Base-by-base conservation (phyloP, 2,329 filamentous ascomycete genomes). In the Talaromyces sp. region DNA sequence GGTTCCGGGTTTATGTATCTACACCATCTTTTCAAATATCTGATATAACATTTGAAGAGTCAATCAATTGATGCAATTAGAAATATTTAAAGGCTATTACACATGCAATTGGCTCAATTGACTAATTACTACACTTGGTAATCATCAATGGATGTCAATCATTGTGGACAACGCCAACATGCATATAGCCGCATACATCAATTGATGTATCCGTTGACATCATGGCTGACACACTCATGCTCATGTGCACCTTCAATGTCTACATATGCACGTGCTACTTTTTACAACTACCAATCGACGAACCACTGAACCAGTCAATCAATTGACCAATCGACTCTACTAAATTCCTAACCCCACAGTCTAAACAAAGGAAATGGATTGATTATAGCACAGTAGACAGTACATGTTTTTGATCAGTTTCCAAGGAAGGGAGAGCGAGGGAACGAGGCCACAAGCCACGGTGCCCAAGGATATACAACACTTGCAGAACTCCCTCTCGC, bases 381-480 rank as follows among this genome's bases (percentile, higher is more conserved):
- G 73, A 72, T 73, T 75, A 76, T 75, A 68, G 73, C 74, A 75
- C 73, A 75, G 72, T 75, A 76, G 72, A 69, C 68, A 66, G 70
- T 75, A 75, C 72, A 75, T 65, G 70, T 70, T 74, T 74, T 73
- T 66, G 67, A 68, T 68, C 59, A 61, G 57, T 65, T 68, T 65
- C 70, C 46, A 59, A 52, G 29, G 26, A 26, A 62, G n/a, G 32
- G 46, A 32, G 64, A 65, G 67, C 67, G 64, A 68, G 68, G 60
- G 66, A 70, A 65, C 65, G 66, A 68, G 67, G 60, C 61, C 64
- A 61, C 61, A 66, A 67, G 62, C 62, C 61, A 59, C 56, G 21
- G 29, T 7, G 24, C 24, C 24, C 43, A 24, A 50, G 38, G 41
- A 56, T 56, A 48, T 50, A 48, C 24, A 50, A 50, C 43, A 50